Conservation (phyloP, 305 asterid genomes). For the Petunia hybrid region DNA sequence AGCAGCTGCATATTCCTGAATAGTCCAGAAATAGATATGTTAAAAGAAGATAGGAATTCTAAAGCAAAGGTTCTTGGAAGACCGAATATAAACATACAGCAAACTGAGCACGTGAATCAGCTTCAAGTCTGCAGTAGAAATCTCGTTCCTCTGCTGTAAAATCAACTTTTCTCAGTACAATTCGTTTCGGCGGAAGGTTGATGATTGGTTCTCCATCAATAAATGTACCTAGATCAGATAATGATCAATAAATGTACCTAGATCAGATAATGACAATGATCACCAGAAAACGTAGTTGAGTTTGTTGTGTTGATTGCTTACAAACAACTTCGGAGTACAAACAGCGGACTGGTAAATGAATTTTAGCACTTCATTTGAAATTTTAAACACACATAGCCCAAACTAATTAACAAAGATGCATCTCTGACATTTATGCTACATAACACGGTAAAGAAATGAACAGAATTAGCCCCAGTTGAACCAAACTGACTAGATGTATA, state of each 20-base stretch:
- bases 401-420: slow-evolving; percentile 18
- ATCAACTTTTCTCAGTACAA: slow-evolving; percentile 77
- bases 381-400: background rate
- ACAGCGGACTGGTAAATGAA: slow-evolving; percentile 2
- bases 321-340: background rate
- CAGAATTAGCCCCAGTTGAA: background rate
- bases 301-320: background rate
- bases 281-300: slow-evolving; percentile 11
- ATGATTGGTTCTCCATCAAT: slow-evolving; percentile 96
- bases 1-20: slow-evolving; percentile 96
- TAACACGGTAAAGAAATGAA: background rate
- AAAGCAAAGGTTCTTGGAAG: slow-evolving; percentile 32
- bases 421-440: background rate
- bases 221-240: slow-evolving; percentile 62
- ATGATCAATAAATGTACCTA: slow-evolving; percentile 66
- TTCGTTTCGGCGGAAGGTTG: slow-evolving; percentile 81
- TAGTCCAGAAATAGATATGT: slow-evolving; percentile 36
- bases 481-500: slow-evolving; percentile 21
- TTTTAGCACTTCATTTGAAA: background rate
- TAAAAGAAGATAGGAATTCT: slow-evolving; percentile 33
- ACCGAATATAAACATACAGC: slow-evolving; percentile 66
- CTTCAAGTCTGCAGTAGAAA: slow-evolving; percentile 88
- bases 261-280: slow-evolving; percentile 34
- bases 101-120: slow-evolving; percentile 94
- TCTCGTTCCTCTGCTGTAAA: slow-evolving; percentile 87